Conservation (phyloP, 2,329 filamentous ascomycete genomes). For the Fusarium domesticum region DNA sequence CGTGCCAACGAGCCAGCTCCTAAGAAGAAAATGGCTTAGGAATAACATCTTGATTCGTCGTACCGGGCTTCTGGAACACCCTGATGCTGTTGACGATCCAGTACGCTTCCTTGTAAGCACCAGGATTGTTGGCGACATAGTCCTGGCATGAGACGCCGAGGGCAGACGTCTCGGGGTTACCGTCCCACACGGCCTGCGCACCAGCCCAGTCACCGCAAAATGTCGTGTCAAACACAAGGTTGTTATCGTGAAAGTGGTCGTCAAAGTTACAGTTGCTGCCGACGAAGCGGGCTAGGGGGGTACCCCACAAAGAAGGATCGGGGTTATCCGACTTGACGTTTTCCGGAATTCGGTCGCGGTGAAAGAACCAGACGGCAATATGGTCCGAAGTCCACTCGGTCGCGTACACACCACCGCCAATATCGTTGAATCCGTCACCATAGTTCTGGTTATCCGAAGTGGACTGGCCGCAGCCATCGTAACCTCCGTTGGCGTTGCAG, state of each 20-base stretch:
- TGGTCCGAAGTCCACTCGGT: slow-evolving; percentile 70
- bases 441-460: slow-evolving; percentile 54
- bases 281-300: slow-evolving; percentile 65
- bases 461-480: slow-evolving; percentile 58
- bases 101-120: slow-evolving; percentile 68
- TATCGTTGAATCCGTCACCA: slow-evolving; percentile 68
- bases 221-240: slow-evolving; percentile 77
- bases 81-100: slow-evolving; percentile 73
- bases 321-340: slow-evolving; percentile 61
- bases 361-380: slow-evolving; percentile 83
- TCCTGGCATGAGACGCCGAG: slow-evolving; percentile 64
- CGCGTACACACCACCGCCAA: slow-evolving; percentile 67
- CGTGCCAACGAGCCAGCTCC: too few species aligned
- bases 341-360: slow-evolving; percentile 59
- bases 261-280: slow-evolving; percentile 69
- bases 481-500: slow-evolving; percentile 55
- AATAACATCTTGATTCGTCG: neutral
- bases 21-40: neutral
- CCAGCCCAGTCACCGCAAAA: slow-evolving; percentile 91
- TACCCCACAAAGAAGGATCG: slow-evolving; percentile 65
- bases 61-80: slow-evolving; percentile 46
- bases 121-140: slow-evolving; percentile 69
- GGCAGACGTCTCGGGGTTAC: slow-evolving; percentile 54
- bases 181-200: slow-evolving; percentile 53
- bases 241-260: slow-evolving; percentile 65